A percentile compares a stretch with the other conserved stretches of the same genome.
Evolutionary conservation across 306 rosid species (phyloP).

Genomic region (Adenanthera pavonina): DNA sequence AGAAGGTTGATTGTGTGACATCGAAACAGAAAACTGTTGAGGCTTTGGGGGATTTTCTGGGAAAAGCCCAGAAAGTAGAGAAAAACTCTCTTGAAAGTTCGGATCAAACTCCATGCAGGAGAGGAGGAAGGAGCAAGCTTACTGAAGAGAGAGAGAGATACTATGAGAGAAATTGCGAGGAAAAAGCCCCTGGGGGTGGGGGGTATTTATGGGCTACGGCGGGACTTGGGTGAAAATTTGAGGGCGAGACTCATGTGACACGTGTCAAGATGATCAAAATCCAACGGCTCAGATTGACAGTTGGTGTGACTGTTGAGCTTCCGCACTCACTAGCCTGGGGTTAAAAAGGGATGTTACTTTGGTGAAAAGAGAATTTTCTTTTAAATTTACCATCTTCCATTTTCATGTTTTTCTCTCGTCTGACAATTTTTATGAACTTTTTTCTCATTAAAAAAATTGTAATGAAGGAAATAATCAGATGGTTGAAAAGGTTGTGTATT

Average conservation of each 20-base stretch:
- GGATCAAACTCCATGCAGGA: conserved; percentile 53
- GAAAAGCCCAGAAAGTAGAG: conserved; percentile 37
- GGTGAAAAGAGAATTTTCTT: not conserved
- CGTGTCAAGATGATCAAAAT: conserved; percentile 31
- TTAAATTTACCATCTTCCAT: not conserved
- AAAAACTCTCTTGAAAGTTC: conserved; percentile 14
- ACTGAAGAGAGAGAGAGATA: conserved; percentile 7
- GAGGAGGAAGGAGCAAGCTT: conserved; percentile 20
- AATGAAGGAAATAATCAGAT: conserved; percentile 47
- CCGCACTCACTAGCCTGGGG: not conserved
- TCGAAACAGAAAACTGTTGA: not conserved
- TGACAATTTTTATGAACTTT: not conserved
- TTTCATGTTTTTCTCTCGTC: not conserved
- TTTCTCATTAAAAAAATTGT: not conserved
- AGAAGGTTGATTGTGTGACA: not conserved
- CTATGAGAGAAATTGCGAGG: not conserved
- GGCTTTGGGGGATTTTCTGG: conserved; percentile 35
- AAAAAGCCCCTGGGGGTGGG: not conserved
- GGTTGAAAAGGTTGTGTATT: conserved; percentile 44
- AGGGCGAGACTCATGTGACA: conserved; percentile 27
- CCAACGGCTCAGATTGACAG: conserved; percentile 48
- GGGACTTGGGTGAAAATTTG: not conserved
- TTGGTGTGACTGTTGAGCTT: conserved; percentile 58
- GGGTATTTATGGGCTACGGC: conserved; percentile 33
- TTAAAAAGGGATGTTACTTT: not conserved